These are phyloP conservation scores for Pilaira anomala DNA, from an alignment of 192 early-diverging fungal genomes.

Conservation along the genomic window DNA sequence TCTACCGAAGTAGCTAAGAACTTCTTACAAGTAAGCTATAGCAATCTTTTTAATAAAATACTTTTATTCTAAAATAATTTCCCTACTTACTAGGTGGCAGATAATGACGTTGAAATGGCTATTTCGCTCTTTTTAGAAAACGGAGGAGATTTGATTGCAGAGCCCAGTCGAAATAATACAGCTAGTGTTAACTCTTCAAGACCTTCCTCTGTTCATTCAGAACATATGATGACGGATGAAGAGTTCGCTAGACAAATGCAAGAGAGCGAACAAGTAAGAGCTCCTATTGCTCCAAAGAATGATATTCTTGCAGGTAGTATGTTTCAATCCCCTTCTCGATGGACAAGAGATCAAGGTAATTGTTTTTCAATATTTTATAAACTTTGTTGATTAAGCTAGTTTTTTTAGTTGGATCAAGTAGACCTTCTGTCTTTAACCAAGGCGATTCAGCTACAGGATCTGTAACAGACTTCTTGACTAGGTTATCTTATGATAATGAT, in stretches of 20 bases:
- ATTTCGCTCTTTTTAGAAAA: conserved; percentile 83
- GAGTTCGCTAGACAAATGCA: conserved; percentile 49
- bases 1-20: conserved; percentile 61
- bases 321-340: not conserved
- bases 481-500: conserved; percentile 24
- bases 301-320: conserved; percentile 68
- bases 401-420: conserved; percentile 3
- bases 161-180: conserved; percentile 31
- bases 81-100: conserved; percentile 56
- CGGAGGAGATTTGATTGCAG: conserved; percentile 44
- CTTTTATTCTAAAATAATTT: no score
- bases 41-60: not conserved
- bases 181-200: conserved; percentile 16
- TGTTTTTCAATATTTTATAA: not conserved
- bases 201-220: conserved; percentile 26
- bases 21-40: conserved; percentile 61
- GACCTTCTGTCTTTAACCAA: conserved; percentile 35
- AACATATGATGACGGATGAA: conserved; percentile 40
- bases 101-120: conserved; percentile 72
- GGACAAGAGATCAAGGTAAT: conserved; percentile 7
- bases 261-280: conserved; percentile 56
- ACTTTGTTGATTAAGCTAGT: not conserved
- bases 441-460: conserved; percentile 49
- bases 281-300: conserved; percentile 79
- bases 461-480: conserved; percentile 50